These are phyloP conservation scores for Pythium aphanidermatum DNA, from an alignment of 352 stramenopile species.

Conservation along the genomic window DNA sequence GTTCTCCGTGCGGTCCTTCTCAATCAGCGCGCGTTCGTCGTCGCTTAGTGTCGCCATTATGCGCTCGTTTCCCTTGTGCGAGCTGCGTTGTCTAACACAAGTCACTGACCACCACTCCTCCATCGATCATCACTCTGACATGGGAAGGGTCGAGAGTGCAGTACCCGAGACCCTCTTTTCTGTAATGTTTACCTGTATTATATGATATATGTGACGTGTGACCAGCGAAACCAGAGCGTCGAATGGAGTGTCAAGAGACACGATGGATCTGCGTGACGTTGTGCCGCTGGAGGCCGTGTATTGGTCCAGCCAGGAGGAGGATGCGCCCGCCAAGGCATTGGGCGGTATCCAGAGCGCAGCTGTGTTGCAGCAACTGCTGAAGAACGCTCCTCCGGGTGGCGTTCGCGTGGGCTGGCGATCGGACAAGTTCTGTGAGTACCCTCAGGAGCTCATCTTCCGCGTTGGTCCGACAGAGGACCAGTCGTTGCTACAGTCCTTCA, in stretches of 20 bases:
- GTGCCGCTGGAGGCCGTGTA: constrained; percentile 27
- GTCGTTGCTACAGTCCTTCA: constrained; percentile 7
- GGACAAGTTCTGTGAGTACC: constrained; percentile 58
- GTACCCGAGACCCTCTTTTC: no score
- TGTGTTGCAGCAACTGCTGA: not conserved
- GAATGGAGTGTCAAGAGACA: no score
- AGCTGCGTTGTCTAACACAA: constrained; percentile 6
- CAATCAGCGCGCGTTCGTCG: constrained; percentile 68
- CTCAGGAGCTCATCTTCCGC: constrained; percentile 46
- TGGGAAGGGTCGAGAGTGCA: not conserved
- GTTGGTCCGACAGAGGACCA: constrained; percentile 24
- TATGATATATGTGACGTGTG: no score
- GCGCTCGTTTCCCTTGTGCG: not conserved
- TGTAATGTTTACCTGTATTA: no score
- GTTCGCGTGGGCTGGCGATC: constrained; percentile 28
- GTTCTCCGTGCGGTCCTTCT: constrained; percentile 65
- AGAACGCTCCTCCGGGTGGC: not conserved
- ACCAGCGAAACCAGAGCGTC: no score
- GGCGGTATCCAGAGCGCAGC: constrained; percentile 1
- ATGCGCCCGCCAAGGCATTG: constrained; percentile 15
- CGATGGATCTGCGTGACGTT: constrained; percentile 8
- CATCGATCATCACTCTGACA: not conserved
- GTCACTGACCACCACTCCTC: not conserved
- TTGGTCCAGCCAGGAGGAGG: constrained; percentile 33
- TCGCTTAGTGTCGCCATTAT: constrained; percentile 59